Conservation (phyloP, 1,284 basidiomycete genomes). For the Puccinia coronata region DNA sequence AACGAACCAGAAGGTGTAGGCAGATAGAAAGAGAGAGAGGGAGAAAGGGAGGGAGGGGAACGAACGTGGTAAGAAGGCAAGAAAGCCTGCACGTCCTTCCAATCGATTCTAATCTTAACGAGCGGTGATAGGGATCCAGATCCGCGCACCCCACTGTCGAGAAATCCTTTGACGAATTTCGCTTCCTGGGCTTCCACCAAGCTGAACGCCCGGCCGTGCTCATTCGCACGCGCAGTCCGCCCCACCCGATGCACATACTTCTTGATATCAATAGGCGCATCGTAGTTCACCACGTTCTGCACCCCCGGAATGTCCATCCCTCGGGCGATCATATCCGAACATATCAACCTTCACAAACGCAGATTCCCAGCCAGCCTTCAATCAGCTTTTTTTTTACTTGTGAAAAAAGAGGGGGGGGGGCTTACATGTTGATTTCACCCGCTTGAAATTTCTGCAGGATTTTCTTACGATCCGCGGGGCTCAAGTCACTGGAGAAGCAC, state of each 20-base stretch:
- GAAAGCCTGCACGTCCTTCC: neutral
- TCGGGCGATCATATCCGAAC: slow-evolving; percentile 91
- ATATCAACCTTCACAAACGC: slow-evolving; percentile 72
- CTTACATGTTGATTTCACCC: slow-evolving; percentile 79
- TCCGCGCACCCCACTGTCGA: slow-evolving; percentile 5
- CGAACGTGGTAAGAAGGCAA: slow-evolving; percentile 6
- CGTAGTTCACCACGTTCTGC: slow-evolving; percentile 88
- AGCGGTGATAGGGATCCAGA: neutral
- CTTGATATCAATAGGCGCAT: slow-evolving; percentile 91
- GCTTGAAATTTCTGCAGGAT: slow-evolving; percentile 79
- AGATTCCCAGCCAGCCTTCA: neutral
- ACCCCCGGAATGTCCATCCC: slow-evolving; percentile 95
- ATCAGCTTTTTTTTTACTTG: neutral
- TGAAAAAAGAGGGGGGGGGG: neutral
- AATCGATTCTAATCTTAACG: neutral
- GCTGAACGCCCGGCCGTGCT: slow-evolving; percentile 84
- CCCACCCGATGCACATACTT: slow-evolving; percentile 98
- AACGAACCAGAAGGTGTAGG: too few relatives aligned
- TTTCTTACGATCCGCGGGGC: slow-evolving; percentile 70
- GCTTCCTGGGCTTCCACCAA: slow-evolving; percentile 68
- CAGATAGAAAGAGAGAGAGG: neutral
- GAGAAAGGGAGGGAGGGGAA: neutral
- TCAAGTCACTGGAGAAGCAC: slow-evolving; percentile 85
- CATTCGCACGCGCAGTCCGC: slow-evolving; percentile 86
- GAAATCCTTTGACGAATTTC: slow-evolving; percentile 30